Percentiles rank a stretch among this genome's conserved stretches.
phyloP scores from a whole-genome alignment of 257 asterid genomes.

The Solanum stenotomum region DNA sequence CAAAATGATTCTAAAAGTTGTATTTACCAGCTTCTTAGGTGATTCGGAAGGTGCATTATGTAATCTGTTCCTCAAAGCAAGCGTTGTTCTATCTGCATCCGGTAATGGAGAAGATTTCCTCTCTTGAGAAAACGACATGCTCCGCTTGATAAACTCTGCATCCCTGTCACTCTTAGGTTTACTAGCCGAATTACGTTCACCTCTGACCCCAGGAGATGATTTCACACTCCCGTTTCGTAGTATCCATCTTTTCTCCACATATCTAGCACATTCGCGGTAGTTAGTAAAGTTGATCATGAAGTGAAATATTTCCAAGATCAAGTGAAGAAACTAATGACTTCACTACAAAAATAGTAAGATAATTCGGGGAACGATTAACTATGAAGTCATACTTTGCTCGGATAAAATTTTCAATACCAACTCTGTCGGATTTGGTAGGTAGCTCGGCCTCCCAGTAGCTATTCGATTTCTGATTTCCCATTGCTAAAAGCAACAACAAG shows the following conservation, averaged over 20 bases:
- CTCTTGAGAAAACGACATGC: background rate
- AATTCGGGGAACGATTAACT: background rate
- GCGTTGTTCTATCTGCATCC: background rate
- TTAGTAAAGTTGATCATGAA: background rate
- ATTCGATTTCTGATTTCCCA: slow-evolving; percentile 37
- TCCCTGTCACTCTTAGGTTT: background rate
- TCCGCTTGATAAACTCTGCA: background rate
- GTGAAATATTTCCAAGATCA: background rate
- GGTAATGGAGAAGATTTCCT: slow-evolving; percentile 7
- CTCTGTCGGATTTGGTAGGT: slow-evolving; percentile 23
- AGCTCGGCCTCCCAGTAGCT: slow-evolving; percentile 39
- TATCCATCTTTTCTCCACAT: slow-evolving; percentile 33
- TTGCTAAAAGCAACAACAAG: slow-evolving; percentile 5
- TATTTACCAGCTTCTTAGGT: slow-evolving; percentile 5
- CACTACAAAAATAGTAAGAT: background rate
- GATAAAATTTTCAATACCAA: slow-evolving; percentile 35
- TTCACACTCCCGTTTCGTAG: slow-evolving; percentile 5
- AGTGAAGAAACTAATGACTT: background rate
- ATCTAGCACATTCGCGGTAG: slow-evolving; percentile 9
- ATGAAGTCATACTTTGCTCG: slow-evolving; percentile 32
- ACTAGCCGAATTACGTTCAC: background rate
- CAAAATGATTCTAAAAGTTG: background rate
- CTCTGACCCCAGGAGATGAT: slow-evolving; percentile 5
- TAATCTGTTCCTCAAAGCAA: background rate
- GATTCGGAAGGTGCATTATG: slow-evolving; percentile 2